Conservation (phyloP, 164 flowering plant genomes). For the Macadamia tetraphylla region DNA sequence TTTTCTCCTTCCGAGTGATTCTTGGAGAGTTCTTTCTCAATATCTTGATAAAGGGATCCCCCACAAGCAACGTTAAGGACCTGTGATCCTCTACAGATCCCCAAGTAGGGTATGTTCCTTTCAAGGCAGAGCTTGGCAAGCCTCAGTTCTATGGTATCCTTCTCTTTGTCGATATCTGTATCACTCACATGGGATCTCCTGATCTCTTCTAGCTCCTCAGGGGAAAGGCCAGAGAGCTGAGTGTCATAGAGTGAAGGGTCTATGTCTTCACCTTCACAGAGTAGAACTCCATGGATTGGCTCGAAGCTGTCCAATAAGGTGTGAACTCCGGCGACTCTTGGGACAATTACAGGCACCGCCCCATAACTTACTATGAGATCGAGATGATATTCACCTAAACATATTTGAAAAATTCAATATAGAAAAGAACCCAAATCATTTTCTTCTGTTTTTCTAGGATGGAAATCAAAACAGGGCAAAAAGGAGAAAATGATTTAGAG, state of each 20-base stretch:
- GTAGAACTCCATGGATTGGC: constrained; percentile 96
- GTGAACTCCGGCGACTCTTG: constrained; percentile 80
- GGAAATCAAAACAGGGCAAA: not conserved
- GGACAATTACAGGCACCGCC: constrained; percentile 91
- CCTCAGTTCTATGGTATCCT: constrained; percentile 76
- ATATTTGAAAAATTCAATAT: too few relatives aligned
- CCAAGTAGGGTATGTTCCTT: constrained; percentile 86
- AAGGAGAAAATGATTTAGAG: not conserved
- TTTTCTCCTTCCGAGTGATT: constrained; percentile 24
- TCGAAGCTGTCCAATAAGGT: constrained; percentile 84
- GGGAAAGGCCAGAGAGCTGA: constrained; percentile 40
- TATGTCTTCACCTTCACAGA: constrained; percentile 95
- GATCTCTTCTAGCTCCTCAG: constrained; percentile 74
- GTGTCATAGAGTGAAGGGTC: constrained; percentile 81
- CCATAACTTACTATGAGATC: constrained; percentile 92
- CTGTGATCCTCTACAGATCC: constrained; percentile 95
- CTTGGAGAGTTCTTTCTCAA: constrained; percentile 58
- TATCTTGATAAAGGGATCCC: constrained; percentile 78
- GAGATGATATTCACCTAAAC: constrained; percentile 88
- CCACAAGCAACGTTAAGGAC: constrained; percentile 93
- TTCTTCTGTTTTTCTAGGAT: not conserved
- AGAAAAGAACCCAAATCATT: too few relatives aligned
- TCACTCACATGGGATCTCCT: constrained; percentile 63
- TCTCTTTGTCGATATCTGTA: constrained; percentile 78
- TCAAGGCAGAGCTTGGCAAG: constrained; percentile 92